A percentile compares a stretch with the other conserved stretches of the same genome.
These are phyloP conservation scores for Chaetoceros muelleri DNA, from an alignment of 108 stramenopile genomes.

Conservation along the genomic window DNA sequence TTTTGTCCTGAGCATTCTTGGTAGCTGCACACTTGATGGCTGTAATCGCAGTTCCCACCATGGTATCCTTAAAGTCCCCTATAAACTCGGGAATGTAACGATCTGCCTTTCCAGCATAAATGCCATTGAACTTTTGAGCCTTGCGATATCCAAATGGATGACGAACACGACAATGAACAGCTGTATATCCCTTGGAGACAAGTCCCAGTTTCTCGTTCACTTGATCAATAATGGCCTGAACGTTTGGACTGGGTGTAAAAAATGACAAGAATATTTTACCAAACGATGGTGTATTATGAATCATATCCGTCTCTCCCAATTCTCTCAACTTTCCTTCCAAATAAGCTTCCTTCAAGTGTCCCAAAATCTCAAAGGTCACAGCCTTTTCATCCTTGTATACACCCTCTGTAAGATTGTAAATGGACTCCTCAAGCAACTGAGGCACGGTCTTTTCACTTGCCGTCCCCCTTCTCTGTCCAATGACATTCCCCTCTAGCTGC, in stretches of 20 bases:
- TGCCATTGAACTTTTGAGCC: neutral
- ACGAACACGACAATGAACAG: constrained; percentile 49
- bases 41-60: neutral
- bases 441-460: neutral
- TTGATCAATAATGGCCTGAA: constrained; percentile 7
- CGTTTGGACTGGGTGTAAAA: constrained; percentile 24
- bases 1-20: neutral
- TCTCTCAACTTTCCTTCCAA: constrained; percentile 18
- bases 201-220: constrained; percentile 3
- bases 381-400: constrained; percentile 14
- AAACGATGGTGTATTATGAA: constrained; percentile 29
- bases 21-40: neutral
- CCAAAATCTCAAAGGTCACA: constrained; percentile 39
- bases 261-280: constrained; percentile 34
- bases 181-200: constrained; percentile 12
- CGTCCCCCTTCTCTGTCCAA: neutral
- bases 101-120: neutral
- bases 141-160: constrained; percentile 18
- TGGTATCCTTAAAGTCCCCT: neutral
- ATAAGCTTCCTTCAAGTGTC: constrained; percentile 24
- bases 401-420: constrained; percentile 18
- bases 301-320: constrained; percentile 13
- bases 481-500: neutral
- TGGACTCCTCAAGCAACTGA: neutral
- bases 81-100: neutral